Evolutionary conservation across 2,329 filamentous ascomycete genomes (phyloP).

Genomic region (Diaporthe sp.): DNA sequence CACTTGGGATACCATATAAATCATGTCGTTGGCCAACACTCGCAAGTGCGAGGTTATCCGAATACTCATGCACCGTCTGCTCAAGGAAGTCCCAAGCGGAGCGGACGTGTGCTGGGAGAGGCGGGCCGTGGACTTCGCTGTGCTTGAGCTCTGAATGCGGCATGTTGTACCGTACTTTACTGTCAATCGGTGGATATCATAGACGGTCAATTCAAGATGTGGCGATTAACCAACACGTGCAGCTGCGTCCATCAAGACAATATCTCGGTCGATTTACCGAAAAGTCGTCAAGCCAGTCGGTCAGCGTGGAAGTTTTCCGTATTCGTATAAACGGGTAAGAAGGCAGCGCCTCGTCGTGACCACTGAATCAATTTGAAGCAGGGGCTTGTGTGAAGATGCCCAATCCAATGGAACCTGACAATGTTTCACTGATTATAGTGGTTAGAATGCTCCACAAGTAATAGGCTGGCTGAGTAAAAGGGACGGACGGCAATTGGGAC

Average conservation of each 20-base stretch:
- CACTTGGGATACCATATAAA: neutral
- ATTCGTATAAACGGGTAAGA: neutral
- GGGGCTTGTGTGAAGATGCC: neutral
- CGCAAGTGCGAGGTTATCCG: conserved; percentile 1
- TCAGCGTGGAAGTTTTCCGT: neutral
- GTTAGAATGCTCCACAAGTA: neutral
- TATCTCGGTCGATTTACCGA: neutral
- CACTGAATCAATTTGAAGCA: neutral
- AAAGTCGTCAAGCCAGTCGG: too few relatives aligned
- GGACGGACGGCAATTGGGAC: neutral
- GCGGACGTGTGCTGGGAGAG: neutral
- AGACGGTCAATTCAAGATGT: neutral
- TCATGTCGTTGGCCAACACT: conserved; percentile 6
- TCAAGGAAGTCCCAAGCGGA: conserved; percentile 5
- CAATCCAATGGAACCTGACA: neutral
- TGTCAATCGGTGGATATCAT: too few relatives aligned
- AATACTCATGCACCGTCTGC: neutral
- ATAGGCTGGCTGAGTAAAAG: neutral
- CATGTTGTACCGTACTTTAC: neutral
- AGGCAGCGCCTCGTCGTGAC: neutral
- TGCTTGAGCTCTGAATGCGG: neutral
- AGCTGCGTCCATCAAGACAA: neutral
- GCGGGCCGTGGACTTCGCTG: neutral
- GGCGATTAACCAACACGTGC: neutral
- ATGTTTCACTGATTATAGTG: neutral